phyloP scores from a whole-genome alignment of 2,329 filamentous ascomycete species.

The Malbranchea cinnamomea region DNA sequence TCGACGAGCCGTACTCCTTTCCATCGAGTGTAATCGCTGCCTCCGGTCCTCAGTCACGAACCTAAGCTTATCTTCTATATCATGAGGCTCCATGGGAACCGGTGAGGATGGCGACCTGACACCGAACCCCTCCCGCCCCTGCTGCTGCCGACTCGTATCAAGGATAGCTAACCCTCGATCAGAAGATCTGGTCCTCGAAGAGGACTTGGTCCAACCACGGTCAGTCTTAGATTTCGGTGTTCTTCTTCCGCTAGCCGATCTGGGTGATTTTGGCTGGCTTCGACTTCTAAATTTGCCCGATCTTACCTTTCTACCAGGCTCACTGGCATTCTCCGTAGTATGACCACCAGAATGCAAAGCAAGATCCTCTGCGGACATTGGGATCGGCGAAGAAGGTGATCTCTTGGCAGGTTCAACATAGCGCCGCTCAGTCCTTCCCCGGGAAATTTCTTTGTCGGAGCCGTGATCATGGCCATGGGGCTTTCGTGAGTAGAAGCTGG shows the following conservation, averaged over 20 bases:
- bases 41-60: conserved; percentile 31
- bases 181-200: no score
- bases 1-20: conserved; percentile 37
- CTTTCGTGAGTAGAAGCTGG: conserved; percentile 46
- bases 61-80: conserved; percentile 46
- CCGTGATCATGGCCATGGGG: conserved; percentile 29
- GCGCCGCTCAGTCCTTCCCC: conserved; percentile 50
- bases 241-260: no score
- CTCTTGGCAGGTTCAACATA: conserved; percentile 64
- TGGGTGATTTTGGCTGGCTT: no score
- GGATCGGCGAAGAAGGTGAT: conserved; percentile 80
- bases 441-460: conserved; percentile 40
- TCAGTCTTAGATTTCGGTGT: no score
- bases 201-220: no score
- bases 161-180: no score
- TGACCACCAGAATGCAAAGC: conserved; percentile 30
- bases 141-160: no score
- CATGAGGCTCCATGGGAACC: conserved; percentile 50
- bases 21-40: conserved; percentile 30
- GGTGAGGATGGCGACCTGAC: conserved; percentile 67
- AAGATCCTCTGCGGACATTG: conserved; percentile 84
- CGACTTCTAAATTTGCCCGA: no score
- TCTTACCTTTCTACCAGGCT: no score
- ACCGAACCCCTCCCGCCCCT: conserved; percentile 41
- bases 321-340: no score